These are phyloP conservation scores for Chaetomiaceae sp. DNA, from an alignment of 2,329 filamentous ascomycete genomes.

Conservation along the genomic window DNA sequence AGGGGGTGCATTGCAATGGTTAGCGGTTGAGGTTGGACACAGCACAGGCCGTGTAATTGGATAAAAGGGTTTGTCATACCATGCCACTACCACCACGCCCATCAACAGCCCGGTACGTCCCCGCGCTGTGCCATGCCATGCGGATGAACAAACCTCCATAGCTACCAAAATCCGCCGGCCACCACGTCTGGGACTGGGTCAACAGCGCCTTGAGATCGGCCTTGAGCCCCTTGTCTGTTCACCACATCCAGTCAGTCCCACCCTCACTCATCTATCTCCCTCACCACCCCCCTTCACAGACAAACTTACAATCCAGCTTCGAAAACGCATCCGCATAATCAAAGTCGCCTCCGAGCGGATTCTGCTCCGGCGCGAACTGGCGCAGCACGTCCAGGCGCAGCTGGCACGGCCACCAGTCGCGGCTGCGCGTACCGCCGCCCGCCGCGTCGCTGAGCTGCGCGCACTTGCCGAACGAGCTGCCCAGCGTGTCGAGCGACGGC, in stretches of 20 bases:
- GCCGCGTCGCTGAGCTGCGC: conserved; percentile 30
- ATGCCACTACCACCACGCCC: conserved; percentile 68
- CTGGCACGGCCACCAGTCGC: conserved; percentile 68
- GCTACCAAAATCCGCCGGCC: conserved; percentile 76
- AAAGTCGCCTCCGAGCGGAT: conserved; percentile 59
- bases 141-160: conserved; percentile 76
- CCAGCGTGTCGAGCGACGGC: neutral
- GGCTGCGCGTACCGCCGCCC: conserved; percentile 61
- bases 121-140: conserved; percentile 75
- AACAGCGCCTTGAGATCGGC: conserved; percentile 64
- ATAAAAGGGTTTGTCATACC: too few species aligned
- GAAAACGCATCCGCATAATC: conserved; percentile 70
- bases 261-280: too few species aligned
- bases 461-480: neutral
- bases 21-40: too few species aligned
- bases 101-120: conserved; percentile 69
- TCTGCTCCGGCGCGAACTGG: conserved; percentile 58
- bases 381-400: conserved; percentile 66
- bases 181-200: conserved; percentile 75
- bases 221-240: conserved; percentile 55
- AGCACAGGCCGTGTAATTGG: too few species aligned
- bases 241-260: neutral
- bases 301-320: conserved; percentile 53
- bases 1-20: too few species aligned
- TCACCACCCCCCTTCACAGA: too few species aligned